phyloP scores from a whole-genome alignment of 2,329 filamentous ascomycete species.

The Monilinia laxa region DNA sequence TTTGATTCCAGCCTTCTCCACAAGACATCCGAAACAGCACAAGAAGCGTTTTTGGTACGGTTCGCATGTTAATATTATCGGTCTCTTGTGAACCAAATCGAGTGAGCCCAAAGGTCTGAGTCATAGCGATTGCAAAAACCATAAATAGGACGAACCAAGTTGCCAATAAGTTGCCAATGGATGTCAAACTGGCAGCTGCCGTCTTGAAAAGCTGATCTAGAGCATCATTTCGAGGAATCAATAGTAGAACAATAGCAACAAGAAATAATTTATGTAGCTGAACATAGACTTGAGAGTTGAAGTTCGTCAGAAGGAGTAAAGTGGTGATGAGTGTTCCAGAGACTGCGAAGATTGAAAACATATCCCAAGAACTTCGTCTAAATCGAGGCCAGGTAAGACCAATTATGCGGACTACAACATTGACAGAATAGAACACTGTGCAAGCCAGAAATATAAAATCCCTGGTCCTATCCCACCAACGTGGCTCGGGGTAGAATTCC shows the following conservation, averaged over 20 bases:
- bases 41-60: slow-evolving; percentile 89
- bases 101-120: slow-evolving; percentile 92
- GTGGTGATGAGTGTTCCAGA: slow-evolving; percentile 78
- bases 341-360: slow-evolving; percentile 81
- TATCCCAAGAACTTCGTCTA: slow-evolving; percentile 89
- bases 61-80: slow-evolving; percentile 87
- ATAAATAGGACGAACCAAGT: slow-evolving; percentile 98
- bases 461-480: slow-evolving; percentile 68
- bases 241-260: slow-evolving; percentile 81
- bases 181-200: slow-evolving; percentile 85
- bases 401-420: slow-evolving; percentile 79
- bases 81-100: slow-evolving; percentile 73
- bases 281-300: slow-evolving; percentile 60
- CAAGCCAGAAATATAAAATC: slow-evolving; percentile 78
- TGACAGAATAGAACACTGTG: slow-evolving; percentile 77
- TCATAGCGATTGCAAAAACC: slow-evolving; percentile 93
- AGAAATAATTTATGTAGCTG: slow-evolving; percentile 93
- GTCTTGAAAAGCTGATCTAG: slow-evolving; percentile 99
- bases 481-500: slow-evolving; percentile 78
- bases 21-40: slow-evolving; percentile 90
- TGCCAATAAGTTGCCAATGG: slow-evolving; percentile 86
- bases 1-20: slow-evolving; percentile 92
- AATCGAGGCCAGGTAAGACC: slow-evolving; percentile 93
- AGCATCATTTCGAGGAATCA: slow-evolving; percentile 95
- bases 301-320: slow-evolving; percentile 67